Percentiles rank a stretch among this genome's conserved stretches.
Evolutionary conservation across 2,329 filamentous ascomycete species (phyloP).

Genomic region (Alternaria burnsii): DNA sequence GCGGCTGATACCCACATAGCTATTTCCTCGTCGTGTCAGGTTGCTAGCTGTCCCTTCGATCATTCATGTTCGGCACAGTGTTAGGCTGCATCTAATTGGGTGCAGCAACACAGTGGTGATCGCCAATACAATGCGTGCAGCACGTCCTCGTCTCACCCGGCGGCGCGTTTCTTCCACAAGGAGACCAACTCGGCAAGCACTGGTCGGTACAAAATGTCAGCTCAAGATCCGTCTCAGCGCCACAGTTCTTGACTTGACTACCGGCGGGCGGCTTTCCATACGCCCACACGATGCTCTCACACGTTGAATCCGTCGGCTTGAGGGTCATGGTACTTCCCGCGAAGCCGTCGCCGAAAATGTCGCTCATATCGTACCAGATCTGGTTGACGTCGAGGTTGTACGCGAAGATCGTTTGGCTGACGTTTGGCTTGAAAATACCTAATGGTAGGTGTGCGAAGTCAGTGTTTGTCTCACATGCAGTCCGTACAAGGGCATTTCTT

Average conservation of each 20-base stretch:
- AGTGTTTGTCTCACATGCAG: too few relatives aligned
- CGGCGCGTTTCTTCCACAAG: constrained; percentile 32
- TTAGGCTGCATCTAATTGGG: background rate
- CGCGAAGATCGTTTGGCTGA: constrained; percentile 40
- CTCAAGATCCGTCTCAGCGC: constrained; percentile 32
- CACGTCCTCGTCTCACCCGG: constrained; percentile 30
- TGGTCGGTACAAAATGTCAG: constrained; percentile 39
- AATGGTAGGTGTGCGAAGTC: too few relatives aligned
- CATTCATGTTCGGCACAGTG: background rate
- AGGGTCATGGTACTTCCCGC: constrained; percentile 34
- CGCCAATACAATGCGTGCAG: constrained; percentile 43
- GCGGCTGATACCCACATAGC: background rate
- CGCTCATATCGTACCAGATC: constrained; percentile 43
- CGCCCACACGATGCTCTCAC: constrained; percentile 36
- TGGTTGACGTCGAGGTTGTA: constrained; percentile 35
- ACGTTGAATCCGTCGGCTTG: constrained; percentile 33
- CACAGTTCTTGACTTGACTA: constrained; percentile 35
- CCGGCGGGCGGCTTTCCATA: constrained; percentile 34
- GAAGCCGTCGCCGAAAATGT: constrained; percentile 40
- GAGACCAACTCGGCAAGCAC: constrained; percentile 44
- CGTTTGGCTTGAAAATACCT: constrained; percentile 35
- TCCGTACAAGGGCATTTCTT: too few relatives aligned
- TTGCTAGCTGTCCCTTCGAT: background rate
- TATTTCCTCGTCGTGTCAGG: background rate
- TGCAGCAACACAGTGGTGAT: constrained; percentile 37